Evolutionary conservation across 2,329 filamentous ascomycete genomes (phyloP).

Genomic region (Aspergillus cejpii): DNA sequence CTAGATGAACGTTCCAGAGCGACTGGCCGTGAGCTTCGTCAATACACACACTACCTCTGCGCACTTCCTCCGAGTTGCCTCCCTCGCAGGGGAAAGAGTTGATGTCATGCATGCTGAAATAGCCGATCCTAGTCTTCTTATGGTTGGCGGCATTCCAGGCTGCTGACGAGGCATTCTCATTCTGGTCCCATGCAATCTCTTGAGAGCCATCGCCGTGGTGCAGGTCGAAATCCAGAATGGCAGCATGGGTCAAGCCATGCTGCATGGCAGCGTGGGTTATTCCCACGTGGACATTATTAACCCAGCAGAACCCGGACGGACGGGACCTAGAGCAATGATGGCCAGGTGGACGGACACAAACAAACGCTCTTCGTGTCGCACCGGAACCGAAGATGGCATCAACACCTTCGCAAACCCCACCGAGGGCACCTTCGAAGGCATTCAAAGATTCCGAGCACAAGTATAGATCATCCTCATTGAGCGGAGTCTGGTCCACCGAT

Average conservation of each 20-base stretch:
- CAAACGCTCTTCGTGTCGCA: conserved; percentile 72
- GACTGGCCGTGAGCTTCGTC: conserved; percentile 91
- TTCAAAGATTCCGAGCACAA: conserved; percentile 77
- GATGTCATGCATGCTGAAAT: conserved; percentile 96
- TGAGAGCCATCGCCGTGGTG: conserved; percentile 96
- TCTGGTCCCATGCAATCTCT: conserved; percentile 85
- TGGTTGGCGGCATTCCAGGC: conserved; percentile 65
- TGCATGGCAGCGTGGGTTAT: conserved; percentile 82
- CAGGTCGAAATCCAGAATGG: conserved; percentile 85
- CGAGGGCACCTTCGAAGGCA: conserved; percentile 84
- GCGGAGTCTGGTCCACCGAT: conserved; percentile 44
- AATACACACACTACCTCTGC: conserved; percentile 87
- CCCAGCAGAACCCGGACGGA: conserved; percentile 95
- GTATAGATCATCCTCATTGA: conserved; percentile 89
- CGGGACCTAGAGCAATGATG: conserved; percentile 88
- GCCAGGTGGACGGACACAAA: conserved; percentile 84
- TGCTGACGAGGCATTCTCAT: conserved; percentile 58
- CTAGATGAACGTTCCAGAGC: conserved; percentile 92
- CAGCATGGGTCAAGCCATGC: conserved; percentile 85
- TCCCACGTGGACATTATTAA: conserved; percentile 96
- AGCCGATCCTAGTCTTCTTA: conserved; percentile 84
- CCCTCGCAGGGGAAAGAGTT: conserved; percentile 96
- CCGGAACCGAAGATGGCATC: conserved; percentile 67
- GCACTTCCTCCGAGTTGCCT: conserved; percentile 89
- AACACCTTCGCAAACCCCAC: conserved; percentile 87